Base-by-base conservation (phyloP, 2,329 filamentous ascomycete genomes). In the Scedosporium aurantiacum region DNA sequence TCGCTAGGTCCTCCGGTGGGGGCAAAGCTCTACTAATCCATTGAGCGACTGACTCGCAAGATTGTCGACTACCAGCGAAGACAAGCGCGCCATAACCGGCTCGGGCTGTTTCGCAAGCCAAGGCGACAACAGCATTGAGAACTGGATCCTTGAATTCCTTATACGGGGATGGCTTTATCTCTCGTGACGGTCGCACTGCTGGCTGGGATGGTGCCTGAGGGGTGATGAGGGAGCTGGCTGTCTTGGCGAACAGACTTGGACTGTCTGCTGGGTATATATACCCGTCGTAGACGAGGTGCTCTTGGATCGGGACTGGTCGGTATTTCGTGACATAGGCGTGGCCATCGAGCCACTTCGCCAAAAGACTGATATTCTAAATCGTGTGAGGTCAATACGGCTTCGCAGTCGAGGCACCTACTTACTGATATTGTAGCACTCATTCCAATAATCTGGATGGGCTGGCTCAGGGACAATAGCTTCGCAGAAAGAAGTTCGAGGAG, bases 341-440 rank as follows among this genome's bases (percentile, higher is more conserved):
- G 1, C 84, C 88, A 56, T 81, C 74, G 16, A 91, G 81, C 89
- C 89, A 91, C 40, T 78, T 76, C 2, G 87, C 86, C 57, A 91
- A 76, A 32, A 89, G 69, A 61, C 84, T 79, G 58, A 88, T 86
- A 67, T 91, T 91, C 86, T 89, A 61, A 2, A 16, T 4, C 23
- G 16, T 32, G 50, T 47, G 56, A 50, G 14, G 10, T 37, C 6
- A 37, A 14, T 6, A 27, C 37, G 57, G 32, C 21, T 40, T 58
- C 18, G 28, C n/a, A 41, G 25, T 16, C 12, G 56, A 40, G 16
- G 2, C 14, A 23, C n/a, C 21, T 4, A 72, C 80, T 67, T 74
- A 89, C 87, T 61, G 86, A 85, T 56, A 92, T 76, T 0, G 89
- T 91, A 4, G 89, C 89, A 67, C 89, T 91, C 89, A 92, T 91